Evolutionary conservation across 2,329 filamentous ascomycete species (phyloP), one percentile per base, ranked within the genome.

Genomic region (Calonectria ilicicola): DNA sequence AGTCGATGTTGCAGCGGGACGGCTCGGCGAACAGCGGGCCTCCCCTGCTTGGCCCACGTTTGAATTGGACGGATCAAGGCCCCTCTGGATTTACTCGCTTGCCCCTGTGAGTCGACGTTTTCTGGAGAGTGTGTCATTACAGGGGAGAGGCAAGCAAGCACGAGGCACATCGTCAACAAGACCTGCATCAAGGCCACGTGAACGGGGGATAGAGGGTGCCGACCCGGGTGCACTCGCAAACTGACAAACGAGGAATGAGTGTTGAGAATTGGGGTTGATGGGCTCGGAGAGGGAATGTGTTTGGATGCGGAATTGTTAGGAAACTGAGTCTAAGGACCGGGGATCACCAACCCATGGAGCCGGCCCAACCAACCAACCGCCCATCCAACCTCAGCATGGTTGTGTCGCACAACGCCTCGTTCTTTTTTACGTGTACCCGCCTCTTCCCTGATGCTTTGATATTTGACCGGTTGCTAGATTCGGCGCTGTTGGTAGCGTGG

Each of bases 281-380:
- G 9, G 35, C 40, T 38, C 38, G 69, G 67, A 60, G 58, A 69
- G 66, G 51, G n/a, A 68, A 69, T 63, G 29, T 51, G 56, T 53
- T 64, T 56, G 27, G 26, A 44, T 56, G 67, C 35, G 35, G 67
- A 17, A 46, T 49, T 14, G 35, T 58, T 27, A 65, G 58, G 27
- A 62, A 49, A 38, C 23, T 27, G 66, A 69, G 64, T 62, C 53
- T 46, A 63, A 67, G 47, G 69, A 27, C 70, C 66, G 67, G 66
- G 70, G 68, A 74, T 69, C 62, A 46, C n/a, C 62, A 77, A 74
- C 56, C 69, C 69, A 64, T 53, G 56, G 56, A 65, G 46, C 63
- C 32, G 65, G 58, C 44, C 47, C 65, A 58, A 29, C 72, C 70
- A 38, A 65, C 65, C 49, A 62, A 46, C 63, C 62, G 46, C 72